Conservation (phyloP, 2,329 filamentous ascomycete genomes). For the Zarea fungicola region DNA sequence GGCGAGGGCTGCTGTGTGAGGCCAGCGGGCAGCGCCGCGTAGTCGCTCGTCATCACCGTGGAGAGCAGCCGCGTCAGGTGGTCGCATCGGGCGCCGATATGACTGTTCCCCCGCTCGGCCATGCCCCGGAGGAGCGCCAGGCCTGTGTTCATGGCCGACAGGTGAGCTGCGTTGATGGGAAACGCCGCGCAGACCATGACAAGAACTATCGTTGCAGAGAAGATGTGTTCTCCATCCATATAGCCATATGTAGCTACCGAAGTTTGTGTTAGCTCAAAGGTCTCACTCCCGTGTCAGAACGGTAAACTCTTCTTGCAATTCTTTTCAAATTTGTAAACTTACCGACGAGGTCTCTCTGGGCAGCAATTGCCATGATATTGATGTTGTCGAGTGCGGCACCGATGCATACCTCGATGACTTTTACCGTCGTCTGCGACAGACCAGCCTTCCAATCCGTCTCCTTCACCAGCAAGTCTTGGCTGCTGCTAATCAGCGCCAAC, state of each 20-base stretch:
- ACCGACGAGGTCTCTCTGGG: conserved; percentile 46
- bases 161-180: conserved; percentile 37
- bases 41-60: conserved; percentile 19
- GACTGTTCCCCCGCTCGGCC: conserved; percentile 47
- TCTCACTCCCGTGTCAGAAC: neutral
- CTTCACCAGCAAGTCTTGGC: conserved; percentile 15
- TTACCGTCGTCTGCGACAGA: conserved; percentile 41
- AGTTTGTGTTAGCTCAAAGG: neutral
- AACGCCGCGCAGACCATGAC: conserved; percentile 52
- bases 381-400: conserved; percentile 44
- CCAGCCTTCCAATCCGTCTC: conserved; percentile 39
- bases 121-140: conserved; percentile 43
- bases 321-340: conserved; percentile 16
- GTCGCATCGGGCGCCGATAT: conserved; percentile 35
- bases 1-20: neutral
- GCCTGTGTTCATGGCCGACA: conserved; percentile 39
- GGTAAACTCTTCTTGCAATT: neutral
- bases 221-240: conserved; percentile 52
- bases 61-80: conserved; percentile 26
- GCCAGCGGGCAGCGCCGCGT: neutral
- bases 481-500: conserved; percentile 26
- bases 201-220: conserved; percentile 48
- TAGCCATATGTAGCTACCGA: conserved; percentile 50
- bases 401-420: conserved; percentile 49
- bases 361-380: conserved; percentile 42